Evolutionary conservation across 305 asterid species (phyloP).

Genomic region (Fraxinus velutina): DNA sequence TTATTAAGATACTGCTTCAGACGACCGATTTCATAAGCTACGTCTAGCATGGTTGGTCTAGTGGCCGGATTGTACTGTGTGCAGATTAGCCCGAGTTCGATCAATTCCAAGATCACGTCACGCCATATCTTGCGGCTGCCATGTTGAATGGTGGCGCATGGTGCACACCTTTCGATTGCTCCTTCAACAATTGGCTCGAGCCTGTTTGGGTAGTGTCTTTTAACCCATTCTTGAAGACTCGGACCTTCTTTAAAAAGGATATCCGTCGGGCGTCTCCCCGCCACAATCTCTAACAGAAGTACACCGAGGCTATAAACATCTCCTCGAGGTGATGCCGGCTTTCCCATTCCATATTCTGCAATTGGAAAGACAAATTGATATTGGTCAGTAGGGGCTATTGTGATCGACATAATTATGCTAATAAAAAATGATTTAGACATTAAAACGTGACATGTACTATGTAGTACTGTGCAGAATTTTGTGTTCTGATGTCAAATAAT

Average conservation of each 20-base stretch:
- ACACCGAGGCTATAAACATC: constrained; percentile 79
- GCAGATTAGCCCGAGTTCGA: constrained; percentile 69
- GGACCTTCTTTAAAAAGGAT: constrained; percentile 62
- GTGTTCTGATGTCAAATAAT: background rate
- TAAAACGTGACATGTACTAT: background rate
- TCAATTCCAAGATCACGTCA: constrained; percentile 49
- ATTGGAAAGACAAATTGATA: background rate
- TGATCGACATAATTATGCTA: background rate
- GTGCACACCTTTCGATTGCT: constrained; percentile 37
- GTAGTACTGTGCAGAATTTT: background rate
- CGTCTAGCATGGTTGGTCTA: constrained; percentile 80
- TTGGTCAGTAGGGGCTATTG: background rate
- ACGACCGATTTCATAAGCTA: constrained; percentile 57
- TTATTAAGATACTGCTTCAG: constrained; percentile 54
- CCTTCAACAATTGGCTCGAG: constrained; percentile 55
- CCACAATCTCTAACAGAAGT: constrained; percentile 57
- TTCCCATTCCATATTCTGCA: constrained; percentile 91
- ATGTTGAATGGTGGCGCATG: background rate
- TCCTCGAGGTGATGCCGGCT: constrained; percentile 65
- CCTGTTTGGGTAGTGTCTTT: constrained; percentile 56
- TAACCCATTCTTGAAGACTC: constrained; percentile 70
- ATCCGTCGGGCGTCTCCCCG: constrained; percentile 70
- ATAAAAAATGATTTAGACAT: background rate
- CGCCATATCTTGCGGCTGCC: constrained; percentile 35
- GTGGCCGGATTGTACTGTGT: constrained; percentile 58